Evolutionary conservation across 306 rosid species (phyloP).

Genomic region (Lathyrus aphaca): DNA sequence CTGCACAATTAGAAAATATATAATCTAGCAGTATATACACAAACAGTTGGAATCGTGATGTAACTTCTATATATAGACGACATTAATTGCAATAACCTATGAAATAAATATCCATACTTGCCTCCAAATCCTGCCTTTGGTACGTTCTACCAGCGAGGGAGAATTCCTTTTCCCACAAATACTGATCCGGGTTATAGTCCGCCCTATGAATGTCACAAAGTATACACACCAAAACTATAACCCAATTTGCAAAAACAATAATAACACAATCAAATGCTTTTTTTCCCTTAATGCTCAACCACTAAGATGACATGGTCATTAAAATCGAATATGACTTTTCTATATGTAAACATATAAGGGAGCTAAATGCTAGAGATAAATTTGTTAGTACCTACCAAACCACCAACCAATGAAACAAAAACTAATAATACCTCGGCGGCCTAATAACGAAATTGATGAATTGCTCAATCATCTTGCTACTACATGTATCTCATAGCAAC

Average conservation of each 20-base stretch:
- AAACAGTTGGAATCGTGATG: conserved; percentile 34
- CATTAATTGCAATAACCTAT: conserved; percentile 35
- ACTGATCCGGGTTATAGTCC: conserved; percentile 93
- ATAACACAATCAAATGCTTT: conserved; percentile 16
- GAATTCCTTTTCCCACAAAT: conserved; percentile 94
- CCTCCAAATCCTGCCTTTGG: conserved; percentile 97
- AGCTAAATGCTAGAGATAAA: conserved; percentile 11
- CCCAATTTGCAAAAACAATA: conserved; percentile 26
- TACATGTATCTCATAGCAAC: conserved; percentile 44
- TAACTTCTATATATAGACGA: conserved; percentile 33
- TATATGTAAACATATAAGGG: conserved; percentile 2
- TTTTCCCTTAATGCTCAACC: conserved; percentile 37
- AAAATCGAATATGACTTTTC: conserved; percentile 4
- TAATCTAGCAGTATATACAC: conserved; percentile 38
- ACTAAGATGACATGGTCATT: conserved; percentile 36
- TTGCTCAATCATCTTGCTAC: conserved; percentile 86
- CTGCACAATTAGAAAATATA: conserved; percentile 54
- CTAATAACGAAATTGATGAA: conserved; percentile 96
- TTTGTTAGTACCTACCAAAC: conserved; percentile 30
- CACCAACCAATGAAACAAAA: conserved; percentile 33
- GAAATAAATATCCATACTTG: conserved; percentile 69
- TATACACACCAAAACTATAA: conserved; percentile 35
- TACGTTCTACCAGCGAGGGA: conserved; percentile 86
- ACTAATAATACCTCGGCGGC: conserved; percentile 84
- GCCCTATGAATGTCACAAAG: conserved; percentile 66